A percentile compares a stretch with the other conserved stretches of the same genome.
phyloP scores from a whole-genome alignment of 1,139 yeast species.

The Yamadazyma sp. region DNA sequence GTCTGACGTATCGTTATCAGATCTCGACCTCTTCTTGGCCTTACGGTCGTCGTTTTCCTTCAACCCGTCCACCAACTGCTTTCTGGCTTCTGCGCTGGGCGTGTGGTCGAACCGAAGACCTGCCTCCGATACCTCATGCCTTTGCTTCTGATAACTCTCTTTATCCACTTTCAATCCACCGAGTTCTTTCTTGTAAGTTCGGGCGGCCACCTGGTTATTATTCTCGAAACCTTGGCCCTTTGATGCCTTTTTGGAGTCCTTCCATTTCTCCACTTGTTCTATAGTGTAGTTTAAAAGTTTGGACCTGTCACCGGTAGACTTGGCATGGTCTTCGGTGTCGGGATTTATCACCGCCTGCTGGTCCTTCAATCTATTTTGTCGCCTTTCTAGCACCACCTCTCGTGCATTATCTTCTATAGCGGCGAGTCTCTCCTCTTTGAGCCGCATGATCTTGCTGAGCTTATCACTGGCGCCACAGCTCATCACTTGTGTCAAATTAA shows the following conservation, averaged over 20 bases:
- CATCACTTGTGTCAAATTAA: too few relatives aligned
- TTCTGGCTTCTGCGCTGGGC: conserved; percentile 9
- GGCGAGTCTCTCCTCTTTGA: conserved; percentile 10
- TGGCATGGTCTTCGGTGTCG: not conserved
- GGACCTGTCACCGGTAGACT: conserved; percentile 4
- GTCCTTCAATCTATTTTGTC: conserved; percentile 8
- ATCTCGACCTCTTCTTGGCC: conserved; percentile 17
- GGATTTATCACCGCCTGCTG: conserved; percentile 1
- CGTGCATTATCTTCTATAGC: conserved; percentile 13
- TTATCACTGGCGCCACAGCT: conserved; percentile 3
- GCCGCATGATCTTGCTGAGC: conserved; percentile 8
- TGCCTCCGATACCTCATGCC: conserved; percentile 22
- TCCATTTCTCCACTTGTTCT: conserved; percentile 71
- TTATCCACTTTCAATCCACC: conserved; percentile 38
- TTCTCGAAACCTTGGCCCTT: conserved; percentile 25
- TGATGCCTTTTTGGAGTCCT: conserved; percentile 28
- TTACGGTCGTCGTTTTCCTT: conserved; percentile 33
- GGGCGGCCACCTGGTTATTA: conserved; percentile 54
- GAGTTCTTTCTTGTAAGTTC: conserved; percentile 51
- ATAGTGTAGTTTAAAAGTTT: conserved; percentile 57
- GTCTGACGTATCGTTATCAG: conserved; percentile 27
- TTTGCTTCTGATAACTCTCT: conserved; percentile 36
- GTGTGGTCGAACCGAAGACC: conserved; percentile 5
- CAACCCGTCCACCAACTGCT: conserved; percentile 9
- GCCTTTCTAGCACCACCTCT: conserved; percentile 9